Percentiles rank a stretch among this genome's conserved stretches.
phyloP scores from a whole-genome alignment of 768 basidiomycete species.

The Lentinula edodes region DNA sequence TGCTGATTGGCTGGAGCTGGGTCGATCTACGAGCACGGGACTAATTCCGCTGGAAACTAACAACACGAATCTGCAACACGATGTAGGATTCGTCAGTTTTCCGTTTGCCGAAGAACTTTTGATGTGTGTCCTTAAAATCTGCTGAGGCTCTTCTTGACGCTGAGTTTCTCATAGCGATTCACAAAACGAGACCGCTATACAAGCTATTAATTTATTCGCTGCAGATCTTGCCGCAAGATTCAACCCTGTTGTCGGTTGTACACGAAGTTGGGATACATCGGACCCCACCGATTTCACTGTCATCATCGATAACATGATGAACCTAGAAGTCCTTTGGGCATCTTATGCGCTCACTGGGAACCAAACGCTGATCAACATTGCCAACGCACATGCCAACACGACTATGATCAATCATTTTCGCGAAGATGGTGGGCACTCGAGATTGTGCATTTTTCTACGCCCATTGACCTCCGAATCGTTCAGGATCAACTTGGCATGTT shows the following conservation, averaged over 20 bases:
- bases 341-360: slow-evolving; percentile 57
- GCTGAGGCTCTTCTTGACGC: not conserved
- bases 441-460: not conserved
- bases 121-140: slow-evolving; percentile 33
- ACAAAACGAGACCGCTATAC: slow-evolving; percentile 47
- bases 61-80: slow-evolving; percentile 49
- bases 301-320: slow-evolving; percentile 82
- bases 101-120: slow-evolving; percentile 59
- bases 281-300: slow-evolving; percentile 59
- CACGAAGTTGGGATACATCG: slow-evolving; percentile 60
- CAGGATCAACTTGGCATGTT: slow-evolving; percentile 54
- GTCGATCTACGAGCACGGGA: slow-evolving; percentile 44
- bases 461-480: not conserved
- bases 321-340: slow-evolving; percentile 60
- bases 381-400: slow-evolving; percentile 58
- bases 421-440: slow-evolving; percentile 41
- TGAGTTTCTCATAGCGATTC: slow-evolving; percentile 40
- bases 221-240: slow-evolving; percentile 51
- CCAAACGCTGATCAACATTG: slow-evolving; percentile 51
- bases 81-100: slow-evolving; percentile 68
- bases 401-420: slow-evolving; percentile 66
- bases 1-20: slow-evolving; percentile 55
- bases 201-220: slow-evolving; percentile 54
- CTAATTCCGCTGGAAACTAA: slow-evolving; percentile 43
- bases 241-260: slow-evolving; percentile 56